Percentiles rank a stretch among this genome's conserved stretches.
Conservation (phyloP, 75 land plant species). For the Pinus taeda region DNA sequence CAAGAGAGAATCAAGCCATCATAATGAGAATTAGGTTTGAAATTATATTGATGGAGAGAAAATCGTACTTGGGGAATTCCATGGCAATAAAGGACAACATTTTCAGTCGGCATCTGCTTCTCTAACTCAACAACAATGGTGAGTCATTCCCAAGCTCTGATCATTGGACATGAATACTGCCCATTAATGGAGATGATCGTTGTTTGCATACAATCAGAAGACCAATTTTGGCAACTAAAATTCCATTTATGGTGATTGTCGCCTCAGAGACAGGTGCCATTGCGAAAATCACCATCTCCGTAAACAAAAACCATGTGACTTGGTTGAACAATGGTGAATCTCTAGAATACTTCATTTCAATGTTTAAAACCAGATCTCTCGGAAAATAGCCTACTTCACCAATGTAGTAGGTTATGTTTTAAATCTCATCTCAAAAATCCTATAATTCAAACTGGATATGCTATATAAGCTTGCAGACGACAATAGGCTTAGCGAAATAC, state of each 20-base stretch:
- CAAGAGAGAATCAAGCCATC: too few relatives aligned
- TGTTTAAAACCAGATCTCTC: background rate
- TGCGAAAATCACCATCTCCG: background rate
- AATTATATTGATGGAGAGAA: constrained; percentile 7
- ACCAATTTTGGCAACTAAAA: background rate
- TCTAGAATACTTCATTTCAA: background rate
- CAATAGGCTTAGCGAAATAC: too few relatives aligned
- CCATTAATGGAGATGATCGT: background rate
- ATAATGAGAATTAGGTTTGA: too few relatives aligned
- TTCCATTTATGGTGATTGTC: background rate
- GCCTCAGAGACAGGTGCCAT: constrained; percentile 9
- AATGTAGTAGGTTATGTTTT: too few relatives aligned
- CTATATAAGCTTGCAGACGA: too few relatives aligned
- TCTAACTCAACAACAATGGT: constrained; percentile 63
- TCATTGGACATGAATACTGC: constrained; percentile 60
- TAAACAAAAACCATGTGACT: background rate
- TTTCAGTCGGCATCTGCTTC: constrained; percentile 61
- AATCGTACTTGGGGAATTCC: constrained; percentile 67
- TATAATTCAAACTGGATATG: too few relatives aligned
- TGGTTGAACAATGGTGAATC: too few relatives aligned
- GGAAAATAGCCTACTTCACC: too few relatives aligned
- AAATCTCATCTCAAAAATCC: too few relatives aligned
- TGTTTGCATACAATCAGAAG: background rate
- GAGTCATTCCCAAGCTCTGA: constrained; percentile 61
- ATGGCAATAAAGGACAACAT: constrained; percentile 82